Evolutionary conservation across 208 protist genomes (phyloP), one percentile per base, ranked within the genome.

Genomic region (Leishmania guyanensis): DNA sequence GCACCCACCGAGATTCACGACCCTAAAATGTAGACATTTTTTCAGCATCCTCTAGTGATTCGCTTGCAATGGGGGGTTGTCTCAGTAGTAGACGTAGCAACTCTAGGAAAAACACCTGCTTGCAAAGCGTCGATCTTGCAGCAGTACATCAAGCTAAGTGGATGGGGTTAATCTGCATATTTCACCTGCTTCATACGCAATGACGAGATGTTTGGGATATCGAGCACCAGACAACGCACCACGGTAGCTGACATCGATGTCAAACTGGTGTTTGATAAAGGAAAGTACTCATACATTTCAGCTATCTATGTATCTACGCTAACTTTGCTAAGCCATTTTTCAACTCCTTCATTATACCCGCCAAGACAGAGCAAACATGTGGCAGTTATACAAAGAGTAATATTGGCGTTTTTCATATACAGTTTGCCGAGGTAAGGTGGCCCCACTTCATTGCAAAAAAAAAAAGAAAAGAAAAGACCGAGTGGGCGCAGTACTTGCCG

Each of bases 1-100:
- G 48, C 77, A 85, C 5, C 82, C 82, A 8, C 77, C 82, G 1
- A 82, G 76, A 20, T 85, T 85, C 14, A 85, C 65, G 17, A 81
- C 54, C 20, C 26, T 43, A 3, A 85, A 46, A 54, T 78, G 71
- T 14, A 26, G n/a, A 58, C 82, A 82, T 16, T 4, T 81, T 36
- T 85, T 39, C 77, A 26, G 75, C 54, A 14, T 72, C 73, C 2
- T 71, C 48, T 16, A 81, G 33, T 5, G 36, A 62, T 14, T 68
- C 77, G 43, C 46, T 81, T 43, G 71, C 51, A 48, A 85, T 75
- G 0, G 50, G 64, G 0, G 77, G 79, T 9, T 77, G 82, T 1
- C 77, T 33, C 2, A 85, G 62, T 0, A 85, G 36, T 9, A 85
- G 77, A 29, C 29, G 60, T 33, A 60, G 82, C 20, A 85, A 68